phyloP scores from a whole-genome alignment of 1,284 basidiomycete genomes.

The Rhodotorula glutinis region DNA sequence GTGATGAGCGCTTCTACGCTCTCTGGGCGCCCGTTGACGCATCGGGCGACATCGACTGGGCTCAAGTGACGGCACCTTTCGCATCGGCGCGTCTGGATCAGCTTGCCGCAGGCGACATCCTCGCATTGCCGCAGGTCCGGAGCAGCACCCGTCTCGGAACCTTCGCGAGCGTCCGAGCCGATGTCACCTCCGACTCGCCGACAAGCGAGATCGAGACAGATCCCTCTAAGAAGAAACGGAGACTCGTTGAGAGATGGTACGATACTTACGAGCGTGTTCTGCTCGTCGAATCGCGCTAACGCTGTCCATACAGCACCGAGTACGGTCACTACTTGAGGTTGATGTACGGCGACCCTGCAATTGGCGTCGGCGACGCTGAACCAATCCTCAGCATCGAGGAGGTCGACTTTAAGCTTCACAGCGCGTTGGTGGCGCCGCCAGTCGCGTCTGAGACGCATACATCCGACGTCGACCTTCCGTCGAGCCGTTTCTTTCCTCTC shows the following conservation, averaged over 20 bases:
- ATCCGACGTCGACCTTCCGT: too few relatives aligned
- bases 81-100: background rate
- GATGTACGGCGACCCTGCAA: background rate
- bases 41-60: conserved; percentile 34
- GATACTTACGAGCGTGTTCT: background rate
- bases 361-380: background rate
- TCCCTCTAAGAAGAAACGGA: background rate
- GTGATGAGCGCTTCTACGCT: conserved; percentile 20
- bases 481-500: conserved; percentile 51
- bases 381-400: conserved; percentile 6
- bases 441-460: too few relatives aligned
- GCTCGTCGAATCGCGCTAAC: conserved; percentile 8
- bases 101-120: background rate
- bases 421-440: background rate
- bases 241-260: conserved; percentile 7
- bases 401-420: background rate
- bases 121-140: conserved; percentile 12
- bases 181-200: conserved; percentile 16
- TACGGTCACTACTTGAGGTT: conserved; percentile 15
- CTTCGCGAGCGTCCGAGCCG: background rate
- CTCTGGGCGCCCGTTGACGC: conserved; percentile 24
- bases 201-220: conserved; percentile 5
- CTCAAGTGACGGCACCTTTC: conserved; percentile 16
- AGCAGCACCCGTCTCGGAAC: background rate
- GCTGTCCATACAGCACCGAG: conserved; percentile 4